These are phyloP conservation scores for Puccinia hordei DNA, from an alignment of 1,284 basidiomycete species.

Conservation along the genomic window DNA sequence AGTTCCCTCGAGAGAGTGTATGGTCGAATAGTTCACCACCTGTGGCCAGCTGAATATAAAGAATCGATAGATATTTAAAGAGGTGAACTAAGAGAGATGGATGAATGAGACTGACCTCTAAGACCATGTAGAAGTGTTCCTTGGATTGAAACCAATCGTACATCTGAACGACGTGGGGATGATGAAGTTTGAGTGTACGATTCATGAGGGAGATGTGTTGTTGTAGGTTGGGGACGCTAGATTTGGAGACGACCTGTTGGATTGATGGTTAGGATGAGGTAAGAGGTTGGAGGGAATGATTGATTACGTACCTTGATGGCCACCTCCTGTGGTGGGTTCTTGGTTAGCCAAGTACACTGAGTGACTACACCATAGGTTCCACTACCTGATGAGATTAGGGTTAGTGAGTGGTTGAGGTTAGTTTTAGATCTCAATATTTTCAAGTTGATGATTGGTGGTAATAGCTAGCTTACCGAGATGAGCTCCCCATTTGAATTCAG, in stretches of 20 bases:
- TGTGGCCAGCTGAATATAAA: conserved; percentile 11
- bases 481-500: conserved; percentile 42
- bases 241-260: conserved; percentile 37
- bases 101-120: conserved; percentile 32
- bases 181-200: neutral
- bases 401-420: neutral
- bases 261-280: neutral
- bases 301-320: conserved; percentile 31
- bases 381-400: conserved; percentile 2
- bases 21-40: conserved; percentile 49
- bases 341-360: conserved; percentile 34
- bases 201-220: conserved; percentile 36
- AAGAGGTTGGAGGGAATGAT: neutral
- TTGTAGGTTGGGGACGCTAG: conserved; percentile 12
- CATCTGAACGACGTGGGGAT: conserved; percentile 39
- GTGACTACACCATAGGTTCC: conserved; percentile 43
- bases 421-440: neutral
- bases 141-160: conserved; percentile 48
- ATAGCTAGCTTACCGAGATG: conserved; percentile 28
- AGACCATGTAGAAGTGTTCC: conserved; percentile 36
- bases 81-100: neutral
- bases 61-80: neutral
- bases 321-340: conserved; percentile 21
- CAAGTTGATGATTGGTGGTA: neutral
- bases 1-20: conserved; percentile 23